Conservation (phyloP, 805 yeast species). For the Myxozyma neglecta region DNA sequence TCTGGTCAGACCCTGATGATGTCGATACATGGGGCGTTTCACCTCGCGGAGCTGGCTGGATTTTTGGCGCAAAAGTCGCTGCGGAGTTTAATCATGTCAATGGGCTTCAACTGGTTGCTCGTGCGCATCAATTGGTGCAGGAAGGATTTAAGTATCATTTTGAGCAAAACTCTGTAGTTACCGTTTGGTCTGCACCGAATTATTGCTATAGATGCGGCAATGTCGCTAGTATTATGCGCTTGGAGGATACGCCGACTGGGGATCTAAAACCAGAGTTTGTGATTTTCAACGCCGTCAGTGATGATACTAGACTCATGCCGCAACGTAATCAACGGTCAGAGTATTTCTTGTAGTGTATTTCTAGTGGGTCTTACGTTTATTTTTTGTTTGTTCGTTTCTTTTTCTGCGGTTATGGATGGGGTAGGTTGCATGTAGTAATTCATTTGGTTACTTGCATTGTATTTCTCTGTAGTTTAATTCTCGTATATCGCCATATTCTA, state of each 20-base stretch:
- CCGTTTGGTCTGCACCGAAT: slow-evolving; percentile 98
- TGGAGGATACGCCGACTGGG: slow-evolving; percentile 59
- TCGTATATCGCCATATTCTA: too few relatives aligned
- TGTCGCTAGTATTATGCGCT: slow-evolving; percentile 97
- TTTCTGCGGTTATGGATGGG: too few relatives aligned
- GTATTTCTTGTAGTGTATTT: slow-evolving; percentile 38
- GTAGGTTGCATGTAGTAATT: too few relatives aligned
- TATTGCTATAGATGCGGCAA: slow-evolving; percentile 97
- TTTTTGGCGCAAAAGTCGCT: slow-evolving; percentile 91
- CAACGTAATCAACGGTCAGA: slow-evolving; percentile 43
- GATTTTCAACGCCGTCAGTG: slow-evolving; percentile 94
- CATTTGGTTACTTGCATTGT: too few relatives aligned
- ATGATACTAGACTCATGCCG: slow-evolving; percentile 46
- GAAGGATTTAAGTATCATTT: slow-evolving; percentile 97
- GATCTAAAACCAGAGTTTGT: slow-evolving; percentile 78
- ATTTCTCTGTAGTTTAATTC: too few relatives aligned
- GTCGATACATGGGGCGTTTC: slow-evolving; percentile 98
- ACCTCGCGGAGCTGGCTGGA: slow-evolving; percentile 98
- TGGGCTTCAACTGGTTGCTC: slow-evolving; percentile 80
- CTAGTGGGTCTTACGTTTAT: neutral
- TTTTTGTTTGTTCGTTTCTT: neutral
- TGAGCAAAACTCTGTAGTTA: slow-evolving; percentile 92
- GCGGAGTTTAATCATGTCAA: slow-evolving; percentile 95
- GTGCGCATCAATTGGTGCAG: slow-evolving; percentile 98
- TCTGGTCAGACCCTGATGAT: slow-evolving; percentile 98